A percentile compares a stretch with the other conserved stretches of the same genome.
Conservation (phyloP, 116 monocot species). For the Trichopus zeylanicus region DNA sequence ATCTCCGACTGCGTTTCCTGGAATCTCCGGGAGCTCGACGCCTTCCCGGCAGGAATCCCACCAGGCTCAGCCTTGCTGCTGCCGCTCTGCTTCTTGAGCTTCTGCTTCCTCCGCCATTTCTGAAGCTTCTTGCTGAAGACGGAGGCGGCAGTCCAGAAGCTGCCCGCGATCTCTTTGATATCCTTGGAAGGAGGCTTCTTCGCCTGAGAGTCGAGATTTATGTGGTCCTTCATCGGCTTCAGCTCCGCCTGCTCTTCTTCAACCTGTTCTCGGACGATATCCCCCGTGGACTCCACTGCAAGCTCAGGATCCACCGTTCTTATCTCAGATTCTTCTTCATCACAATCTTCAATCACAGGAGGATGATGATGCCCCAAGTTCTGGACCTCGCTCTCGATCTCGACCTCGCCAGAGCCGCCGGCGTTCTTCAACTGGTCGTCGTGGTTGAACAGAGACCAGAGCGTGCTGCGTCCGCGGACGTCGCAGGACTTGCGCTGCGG, state of each 20-base stretch:
- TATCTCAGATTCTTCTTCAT: constrained; percentile 22
- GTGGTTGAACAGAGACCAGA: constrained; percentile 64
- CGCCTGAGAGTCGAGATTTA: constrained; percentile 29
- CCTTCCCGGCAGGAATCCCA: constrained; percentile 3
- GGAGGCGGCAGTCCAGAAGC: constrained; percentile 57
- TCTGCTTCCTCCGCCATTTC: constrained; percentile 68
- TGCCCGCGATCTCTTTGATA: constrained; percentile 54
- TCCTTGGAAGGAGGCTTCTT: constrained; percentile 37
- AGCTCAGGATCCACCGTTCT: constrained; percentile 18
- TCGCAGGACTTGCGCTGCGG: constrained; percentile 72
- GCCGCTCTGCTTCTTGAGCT: constrained; percentile 33
- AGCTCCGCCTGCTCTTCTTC: constrained; percentile 20
- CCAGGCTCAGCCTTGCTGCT: neutral
- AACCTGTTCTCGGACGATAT: constrained; percentile 4
- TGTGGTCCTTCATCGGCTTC: constrained; percentile 69
- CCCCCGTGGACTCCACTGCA: constrained; percentile 9
- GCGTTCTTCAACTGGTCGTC: constrained; percentile 21
- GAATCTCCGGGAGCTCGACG: constrained; percentile 4
- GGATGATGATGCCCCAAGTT: constrained; percentile 6
- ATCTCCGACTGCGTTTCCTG: constrained; percentile 43
- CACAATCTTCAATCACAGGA: constrained; percentile 4
- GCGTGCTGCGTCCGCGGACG: constrained; percentile 48
- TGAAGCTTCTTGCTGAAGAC: constrained; percentile 64
- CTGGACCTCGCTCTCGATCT: constrained; percentile 13
- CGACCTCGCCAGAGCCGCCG: neutral